Evolutionary conservation across 805 yeast species (phyloP).

Genomic region (Metschnikowia peoriensis): DNA sequence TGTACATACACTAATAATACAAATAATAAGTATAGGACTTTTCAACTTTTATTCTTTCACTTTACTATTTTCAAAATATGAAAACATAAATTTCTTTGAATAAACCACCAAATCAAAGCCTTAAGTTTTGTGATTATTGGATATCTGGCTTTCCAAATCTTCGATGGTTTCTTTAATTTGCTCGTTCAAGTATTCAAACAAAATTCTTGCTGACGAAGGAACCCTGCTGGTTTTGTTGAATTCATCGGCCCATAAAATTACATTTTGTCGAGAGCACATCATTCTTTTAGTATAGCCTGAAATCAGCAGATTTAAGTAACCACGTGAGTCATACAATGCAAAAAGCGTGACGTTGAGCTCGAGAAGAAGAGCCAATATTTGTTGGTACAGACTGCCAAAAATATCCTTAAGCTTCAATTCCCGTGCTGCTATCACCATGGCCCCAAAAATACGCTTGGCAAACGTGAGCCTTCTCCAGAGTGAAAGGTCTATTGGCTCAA

Average conservation of each 20-base stretch:
- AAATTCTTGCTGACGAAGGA: neutral
- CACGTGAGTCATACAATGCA: neutral
- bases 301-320: neutral
- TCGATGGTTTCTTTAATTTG: neutral
- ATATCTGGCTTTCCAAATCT: neutral
- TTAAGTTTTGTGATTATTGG: neutral
- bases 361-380: neutral
- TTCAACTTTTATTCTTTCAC: too few species aligned
- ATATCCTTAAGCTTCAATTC: too few species aligned
- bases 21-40: too few species aligned
- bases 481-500: too few species aligned
- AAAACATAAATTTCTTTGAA: too few species aligned
- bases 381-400: neutral
- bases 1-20: neutral
- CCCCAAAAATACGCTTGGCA: neutral
- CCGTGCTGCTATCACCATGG: neutral
- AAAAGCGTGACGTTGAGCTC: constrained; percentile 1
- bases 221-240: neutral
- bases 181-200: neutral
- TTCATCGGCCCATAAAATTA: neutral
- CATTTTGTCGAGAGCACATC: neutral
- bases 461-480: neutral
- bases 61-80: too few species aligned
- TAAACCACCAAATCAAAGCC: too few species aligned
- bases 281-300: neutral